Evolutionary conservation across 805 yeast species (phyloP).

Genomic region (Zygosaccharomyces rouxii): DNA sequence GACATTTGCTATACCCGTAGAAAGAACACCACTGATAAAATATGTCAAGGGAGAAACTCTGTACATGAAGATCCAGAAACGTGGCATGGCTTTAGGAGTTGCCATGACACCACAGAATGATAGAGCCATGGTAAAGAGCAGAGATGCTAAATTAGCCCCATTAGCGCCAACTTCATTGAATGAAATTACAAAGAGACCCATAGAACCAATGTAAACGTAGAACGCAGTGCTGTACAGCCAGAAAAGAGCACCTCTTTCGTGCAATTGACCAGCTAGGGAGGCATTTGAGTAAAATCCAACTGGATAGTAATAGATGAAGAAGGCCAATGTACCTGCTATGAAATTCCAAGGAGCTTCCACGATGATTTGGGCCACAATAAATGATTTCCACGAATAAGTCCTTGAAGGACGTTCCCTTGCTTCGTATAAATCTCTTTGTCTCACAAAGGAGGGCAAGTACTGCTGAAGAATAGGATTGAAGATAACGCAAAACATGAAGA

Average conservation of each 20-base stretch:
- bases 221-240: constrained; percentile 45
- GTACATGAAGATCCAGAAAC: constrained; percentile 82
- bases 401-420: constrained; percentile 71
- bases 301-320: constrained; percentile 67
- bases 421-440: constrained; percentile 64
- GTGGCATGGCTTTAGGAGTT: constrained; percentile 51
- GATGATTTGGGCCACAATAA: constrained; percentile 55
- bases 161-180: constrained; percentile 55
- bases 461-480: constrained; percentile 58
- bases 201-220: constrained; percentile 51
- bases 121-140: constrained; percentile 58
- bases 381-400: constrained; percentile 63
- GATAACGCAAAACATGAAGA: constrained; percentile 62
- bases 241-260: constrained; percentile 55
- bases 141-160: constrained; percentile 56
- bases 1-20: constrained; percentile 52
- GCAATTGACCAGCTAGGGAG: constrained; percentile 42
- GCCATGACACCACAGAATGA: constrained; percentile 77
- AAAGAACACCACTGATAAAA: constrained; percentile 50
- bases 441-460: constrained; percentile 55
- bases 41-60: constrained; percentile 68
- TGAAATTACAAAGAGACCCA: constrained; percentile 57
- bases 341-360: constrained; percentile 66
- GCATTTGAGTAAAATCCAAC: constrained; percentile 64
- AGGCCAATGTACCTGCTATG: constrained; percentile 57